Evolutionary conservation across 2,329 filamentous ascomycete species (phyloP), one percentile per base, ranked within the genome.

Genomic region (Paraphoma chrysanthemicola): DNA sequence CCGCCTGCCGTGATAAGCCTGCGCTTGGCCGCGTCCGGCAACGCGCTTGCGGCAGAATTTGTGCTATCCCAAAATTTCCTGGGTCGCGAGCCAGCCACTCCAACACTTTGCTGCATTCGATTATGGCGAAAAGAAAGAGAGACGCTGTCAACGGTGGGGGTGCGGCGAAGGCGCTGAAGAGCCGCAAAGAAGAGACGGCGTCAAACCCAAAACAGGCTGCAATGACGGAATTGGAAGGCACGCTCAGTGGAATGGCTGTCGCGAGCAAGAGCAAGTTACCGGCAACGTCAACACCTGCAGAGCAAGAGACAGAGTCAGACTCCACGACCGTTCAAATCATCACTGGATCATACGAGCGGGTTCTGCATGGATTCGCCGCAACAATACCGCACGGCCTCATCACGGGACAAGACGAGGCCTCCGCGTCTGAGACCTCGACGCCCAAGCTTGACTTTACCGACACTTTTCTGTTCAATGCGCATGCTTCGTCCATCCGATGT

Each of bases 391-490:
- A 54, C 48, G 56, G 36, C 51, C 65, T 72, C 30, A 48, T 74
- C 63, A 66, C 70, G 73, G 70, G 63, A 72, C 61, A 62, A 17
- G 51, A 63, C 30, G 54, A 64, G 44, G 52, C 53, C 46, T 51
- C 66, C 9, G 51, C 56, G 38, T 42, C 62, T 43, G 64, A 69
- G 49, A 53, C 64, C 28, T 66, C 70, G 39, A 58, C 63, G 18
- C 53, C 73, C 38, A 66, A 70, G 16, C 82, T 88, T 52, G 83
- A 88, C 49, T 98, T 97, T 73, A 86, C 91, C 64, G 94, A 98
- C 77, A 94, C 91, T 0, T 99, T 99, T 77, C 86, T 99, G 54
- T 97, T 99, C 85, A 92, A 93, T 72, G 93, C 95, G 12, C 95
- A 99, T 79, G 85, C 88, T 54, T 96, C 93, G 11, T 90, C 95